Percentiles rank a stretch among this genome's conserved stretches.
Evolutionary conservation across 2,329 filamentous ascomycete species (phyloP).

Genomic region (Trichoderma koningiopsis): DNA sequence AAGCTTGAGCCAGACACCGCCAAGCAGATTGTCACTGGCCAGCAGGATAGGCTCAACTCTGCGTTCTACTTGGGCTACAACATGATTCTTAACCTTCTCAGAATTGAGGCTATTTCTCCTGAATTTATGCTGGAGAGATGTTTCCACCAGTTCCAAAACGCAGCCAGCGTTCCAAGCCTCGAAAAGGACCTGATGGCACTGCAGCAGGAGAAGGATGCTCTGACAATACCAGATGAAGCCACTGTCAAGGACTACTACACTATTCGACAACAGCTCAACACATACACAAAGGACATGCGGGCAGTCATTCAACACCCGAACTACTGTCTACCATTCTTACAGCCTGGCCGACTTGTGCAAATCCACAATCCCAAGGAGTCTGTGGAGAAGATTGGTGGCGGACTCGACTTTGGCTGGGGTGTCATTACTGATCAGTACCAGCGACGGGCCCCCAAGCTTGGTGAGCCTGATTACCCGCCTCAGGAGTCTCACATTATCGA

Average conservation of each 20-base stretch:
- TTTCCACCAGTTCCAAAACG: constrained; percentile 98
- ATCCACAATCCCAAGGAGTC: constrained; percentile 69
- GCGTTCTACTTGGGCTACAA: constrained; percentile 98
- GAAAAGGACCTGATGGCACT: constrained; percentile 82
- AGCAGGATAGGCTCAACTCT: constrained; percentile 96
- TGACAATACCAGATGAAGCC: constrained; percentile 81
- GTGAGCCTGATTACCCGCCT: constrained; percentile 66
- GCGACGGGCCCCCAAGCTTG: constrained; percentile 67
- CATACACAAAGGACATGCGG: constrained; percentile 86
- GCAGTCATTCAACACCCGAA: constrained; percentile 89
- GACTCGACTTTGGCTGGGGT: constrained; percentile 87
- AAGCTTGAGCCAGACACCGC: constrained; percentile 94
- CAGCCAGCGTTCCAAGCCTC: constrained; percentile 77
- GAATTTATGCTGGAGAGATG: constrained; percentile 99
- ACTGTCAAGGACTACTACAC: constrained; percentile 95
- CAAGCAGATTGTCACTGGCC: constrained; percentile 91
- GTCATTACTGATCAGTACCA: constrained; percentile 74
- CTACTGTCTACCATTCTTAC: constrained; percentile 81
- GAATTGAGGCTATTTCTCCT: constrained; percentile 98
- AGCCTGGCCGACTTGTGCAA: constrained; percentile 82
- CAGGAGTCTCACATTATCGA: constrained; percentile 84
- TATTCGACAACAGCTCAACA: constrained; percentile 78
- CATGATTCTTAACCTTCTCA: constrained; percentile 95
- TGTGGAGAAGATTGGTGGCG: constrained; percentile 42
- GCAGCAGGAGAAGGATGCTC: constrained; percentile 71